Evolutionary conservation across 345 rosid genomes (phyloP).

Genomic region (Populus pruinosa): DNA sequence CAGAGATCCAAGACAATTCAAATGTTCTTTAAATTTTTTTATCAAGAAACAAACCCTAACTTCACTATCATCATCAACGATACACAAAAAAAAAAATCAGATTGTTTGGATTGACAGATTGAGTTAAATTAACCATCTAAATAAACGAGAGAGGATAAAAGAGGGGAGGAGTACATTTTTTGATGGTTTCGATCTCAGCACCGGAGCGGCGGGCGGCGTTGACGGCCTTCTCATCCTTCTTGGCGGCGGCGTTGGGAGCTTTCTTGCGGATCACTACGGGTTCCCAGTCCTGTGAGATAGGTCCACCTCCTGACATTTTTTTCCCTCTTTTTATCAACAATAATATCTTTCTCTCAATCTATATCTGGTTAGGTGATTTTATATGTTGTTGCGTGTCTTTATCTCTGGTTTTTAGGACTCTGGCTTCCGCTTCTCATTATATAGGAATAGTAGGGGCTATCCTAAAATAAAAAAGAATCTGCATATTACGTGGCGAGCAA

Average conservation of each 20-base stretch:
- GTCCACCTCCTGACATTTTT: constrained; percentile 23
- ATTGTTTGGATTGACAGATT: background rate
- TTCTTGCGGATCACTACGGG: constrained; percentile 35
- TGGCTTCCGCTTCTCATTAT: background rate
- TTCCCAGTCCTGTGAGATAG: constrained; percentile 35
- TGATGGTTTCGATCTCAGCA: constrained; percentile 30
- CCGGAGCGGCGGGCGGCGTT: constrained; percentile 36
- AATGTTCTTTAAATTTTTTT: background rate
- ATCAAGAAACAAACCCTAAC: background rate
- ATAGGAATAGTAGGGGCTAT: background rate
- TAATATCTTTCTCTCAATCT: background rate
- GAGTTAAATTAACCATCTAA: background rate
- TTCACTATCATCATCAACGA: background rate
- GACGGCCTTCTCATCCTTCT: constrained; percentile 32
- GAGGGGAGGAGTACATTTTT: constrained; percentile 8
- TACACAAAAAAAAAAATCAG: background rate
- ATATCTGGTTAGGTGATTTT: no score
- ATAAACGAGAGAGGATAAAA: no score
- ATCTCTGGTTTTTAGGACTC: background rate
- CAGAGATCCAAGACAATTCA: background rate
- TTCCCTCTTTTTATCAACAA: background rate
- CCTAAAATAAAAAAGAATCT: background rate
- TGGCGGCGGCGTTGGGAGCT: constrained; percentile 34
- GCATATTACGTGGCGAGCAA: background rate
- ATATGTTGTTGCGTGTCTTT: no score